A percentile compares a stretch with the other conserved stretches of the same genome.
Evolutionary conservation across 2,329 filamentous ascomycete species (phyloP).

Genomic region (Dactylella cylindrospora): DNA sequence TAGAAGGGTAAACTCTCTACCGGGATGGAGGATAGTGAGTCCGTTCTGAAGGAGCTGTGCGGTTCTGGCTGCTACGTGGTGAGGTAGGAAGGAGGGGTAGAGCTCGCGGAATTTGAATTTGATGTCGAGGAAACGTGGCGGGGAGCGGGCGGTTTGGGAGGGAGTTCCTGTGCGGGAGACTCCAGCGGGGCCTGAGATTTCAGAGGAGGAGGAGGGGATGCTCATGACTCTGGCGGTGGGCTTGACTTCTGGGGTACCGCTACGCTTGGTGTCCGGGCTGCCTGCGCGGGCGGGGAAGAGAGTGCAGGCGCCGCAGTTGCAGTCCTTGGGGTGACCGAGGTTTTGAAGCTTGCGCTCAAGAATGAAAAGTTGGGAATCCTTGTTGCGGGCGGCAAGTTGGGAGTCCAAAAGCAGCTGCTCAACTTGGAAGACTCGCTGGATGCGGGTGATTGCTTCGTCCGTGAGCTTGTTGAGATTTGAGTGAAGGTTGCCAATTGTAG

Average conservation of each 20-base stretch:
- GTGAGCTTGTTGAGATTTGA: conserved; percentile 40
- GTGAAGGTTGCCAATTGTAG: conserved; percentile 38
- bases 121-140: conserved; percentile 39
- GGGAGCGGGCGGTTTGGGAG: conserved; percentile 16
- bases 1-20: conserved; percentile 25
- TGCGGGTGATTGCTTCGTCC: conserved; percentile 38
- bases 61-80: conserved; percentile 6
- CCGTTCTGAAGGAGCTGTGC: conserved; percentile 40
- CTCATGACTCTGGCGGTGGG: conserved; percentile 22
- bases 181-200: conserved; percentile 33
- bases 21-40: conserved; percentile 32
- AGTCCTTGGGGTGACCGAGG: conserved; percentile 33
- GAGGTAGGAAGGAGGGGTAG: conserved; percentile 33
- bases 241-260: conserved; percentile 30
- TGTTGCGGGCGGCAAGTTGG: conserved; percentile 36
- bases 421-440: conserved; percentile 41
- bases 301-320: conserved; percentile 29
- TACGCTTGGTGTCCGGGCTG: conserved; percentile 34
- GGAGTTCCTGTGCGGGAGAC: conserved; percentile 36
- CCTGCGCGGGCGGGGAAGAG: conserved; percentile 1
- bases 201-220: conserved; percentile 22
- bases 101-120: conserved; percentile 37
- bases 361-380: conserved; percentile 35
- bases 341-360: conserved; percentile 32
- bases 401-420: conserved; percentile 40